phyloP scores from a whole-genome alignment of 768 basidiomycete genomes.

The Rhizopogon sp. region DNA sequence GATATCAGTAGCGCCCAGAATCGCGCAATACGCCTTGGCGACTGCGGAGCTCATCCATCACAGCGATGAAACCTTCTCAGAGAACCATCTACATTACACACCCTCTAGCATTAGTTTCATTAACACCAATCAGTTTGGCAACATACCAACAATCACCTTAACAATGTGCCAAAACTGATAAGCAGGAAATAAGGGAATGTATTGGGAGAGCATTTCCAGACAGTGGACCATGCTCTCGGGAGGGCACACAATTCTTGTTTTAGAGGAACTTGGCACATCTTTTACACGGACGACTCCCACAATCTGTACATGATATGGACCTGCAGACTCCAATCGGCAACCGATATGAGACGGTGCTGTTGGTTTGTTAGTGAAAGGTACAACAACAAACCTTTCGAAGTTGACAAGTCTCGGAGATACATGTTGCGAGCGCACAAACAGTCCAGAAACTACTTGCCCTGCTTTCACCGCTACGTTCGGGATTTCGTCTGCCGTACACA shows the following conservation, averaged over 20 bases:
- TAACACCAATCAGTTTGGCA: too few species aligned
- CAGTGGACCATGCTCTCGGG: background rate
- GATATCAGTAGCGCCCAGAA: too few species aligned
- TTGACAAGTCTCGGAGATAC: conserved; percentile 16
- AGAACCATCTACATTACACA: too few species aligned
- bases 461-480: conserved; percentile 17
- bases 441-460: conserved; percentile 20
- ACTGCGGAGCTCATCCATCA: too few species aligned
- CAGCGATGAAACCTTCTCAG: too few species aligned
- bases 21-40: too few species aligned
- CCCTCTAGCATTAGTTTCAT: too few species aligned
- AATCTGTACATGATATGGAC: background rate
- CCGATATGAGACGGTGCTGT: conserved; percentile 17
- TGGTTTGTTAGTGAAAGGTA: conserved; percentile 19
- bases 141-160: too few species aligned
- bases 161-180: too few species aligned
- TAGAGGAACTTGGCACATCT: background rate
- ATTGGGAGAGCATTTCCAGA: background rate
- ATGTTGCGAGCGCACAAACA: conserved; percentile 16
- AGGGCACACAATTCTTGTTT: background rate
- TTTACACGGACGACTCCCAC: background rate
- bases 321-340: conserved; percentile 11
- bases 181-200: too few species aligned
- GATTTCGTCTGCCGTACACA: conserved; percentile 5
- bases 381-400: conserved; percentile 23